Evolutionary conservation across 148 eudicot genomes (phyloP).

Genomic region (Pharnaceum exiguum): DNA sequence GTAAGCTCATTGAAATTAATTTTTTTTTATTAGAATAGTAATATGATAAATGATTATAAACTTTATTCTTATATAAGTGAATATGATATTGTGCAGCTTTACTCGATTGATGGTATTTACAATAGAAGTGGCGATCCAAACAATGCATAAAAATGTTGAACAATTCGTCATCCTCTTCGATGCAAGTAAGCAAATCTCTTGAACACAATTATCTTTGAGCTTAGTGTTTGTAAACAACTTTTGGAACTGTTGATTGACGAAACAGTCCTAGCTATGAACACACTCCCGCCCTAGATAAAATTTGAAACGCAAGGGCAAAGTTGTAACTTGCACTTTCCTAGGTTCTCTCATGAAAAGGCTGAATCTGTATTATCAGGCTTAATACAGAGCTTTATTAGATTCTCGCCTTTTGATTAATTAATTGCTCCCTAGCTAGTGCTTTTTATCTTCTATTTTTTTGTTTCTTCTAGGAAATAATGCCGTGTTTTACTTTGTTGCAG

Average conservation of each 20-base stretch:
- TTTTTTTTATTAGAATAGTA: not conserved
- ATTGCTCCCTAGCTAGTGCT: not conserved
- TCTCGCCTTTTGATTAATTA: constrained; percentile 9
- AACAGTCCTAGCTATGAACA: constrained; percentile 2
- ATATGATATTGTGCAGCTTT: constrained; percentile 34
- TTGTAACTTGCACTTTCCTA: not conserved
- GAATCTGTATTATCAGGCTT: constrained; percentile 35
- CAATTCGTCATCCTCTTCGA: constrained; percentile 84
- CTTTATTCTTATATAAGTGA: not conserved
- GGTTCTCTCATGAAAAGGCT: constrained; percentile 28
- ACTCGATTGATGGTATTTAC: constrained; percentile 88
- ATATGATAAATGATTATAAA: not conserved
- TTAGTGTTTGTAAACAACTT: not conserved
- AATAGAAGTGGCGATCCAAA: constrained; percentile 92
- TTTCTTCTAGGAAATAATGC: constrained; percentile 15
- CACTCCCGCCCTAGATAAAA: constrained; percentile 18
- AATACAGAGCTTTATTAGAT: constrained; percentile 9
- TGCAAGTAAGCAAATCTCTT: constrained; percentile 82
- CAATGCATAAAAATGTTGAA: constrained; percentile 67
- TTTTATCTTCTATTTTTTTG: too few relatives aligned
- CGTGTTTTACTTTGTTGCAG: constrained; percentile 9
- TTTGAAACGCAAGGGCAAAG: constrained; percentile 29
- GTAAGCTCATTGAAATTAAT: constrained; percentile 36
- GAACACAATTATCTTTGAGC: not conserved
- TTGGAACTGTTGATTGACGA: not conserved